Conservation (phyloP, 2,329 filamentous ascomycete species). For the Drechslerella dactyloides region DNA sequence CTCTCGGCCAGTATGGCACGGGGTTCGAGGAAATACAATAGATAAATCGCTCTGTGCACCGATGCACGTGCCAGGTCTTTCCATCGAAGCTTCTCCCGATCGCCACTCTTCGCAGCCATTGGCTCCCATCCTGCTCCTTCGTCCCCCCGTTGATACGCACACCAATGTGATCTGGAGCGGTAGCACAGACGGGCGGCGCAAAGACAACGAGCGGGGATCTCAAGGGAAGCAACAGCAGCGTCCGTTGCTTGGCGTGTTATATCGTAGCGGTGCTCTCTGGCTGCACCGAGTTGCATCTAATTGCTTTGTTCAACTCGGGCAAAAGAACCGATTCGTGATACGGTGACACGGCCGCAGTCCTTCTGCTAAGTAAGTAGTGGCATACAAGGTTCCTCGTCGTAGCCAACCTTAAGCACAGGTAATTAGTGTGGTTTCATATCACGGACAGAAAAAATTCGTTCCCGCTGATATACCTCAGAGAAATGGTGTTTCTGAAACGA, state of each 20-base stretch:
- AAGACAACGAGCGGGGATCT: constrained; percentile 1
- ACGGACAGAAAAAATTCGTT: neutral
- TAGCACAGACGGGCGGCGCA: constrained; percentile 18
- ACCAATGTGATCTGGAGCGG: constrained; percentile 32
- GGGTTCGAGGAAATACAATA: neutral
- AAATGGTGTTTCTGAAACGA: neutral
- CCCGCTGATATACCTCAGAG: neutral
- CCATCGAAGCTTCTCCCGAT: constrained; percentile 36
- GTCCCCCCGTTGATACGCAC: constrained; percentile 24
- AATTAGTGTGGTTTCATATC: constrained; percentile 18
- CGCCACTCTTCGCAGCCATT: constrained; percentile 18
- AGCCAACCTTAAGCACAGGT: neutral
- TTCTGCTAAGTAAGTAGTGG: constrained; percentile 2
- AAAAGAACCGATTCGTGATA: constrained; percentile 33
- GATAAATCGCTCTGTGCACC: constrained; percentile 10
- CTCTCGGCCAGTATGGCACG: too few relatives aligned
- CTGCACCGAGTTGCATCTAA: neutral
- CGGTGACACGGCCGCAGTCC: constrained; percentile 14
- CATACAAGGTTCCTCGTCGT: constrained; percentile 29
- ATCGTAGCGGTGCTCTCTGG: neutral
- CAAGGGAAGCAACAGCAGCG: neutral
- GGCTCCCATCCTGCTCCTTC: constrained; percentile 16
- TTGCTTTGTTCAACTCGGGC: constrained; percentile 8
- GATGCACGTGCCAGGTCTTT: constrained; percentile 28
- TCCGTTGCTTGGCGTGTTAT: constrained; percentile 1